phyloP scores from a whole-genome alignment of 2,329 filamentous ascomycete species.

The Ramularia endophylla region DNA sequence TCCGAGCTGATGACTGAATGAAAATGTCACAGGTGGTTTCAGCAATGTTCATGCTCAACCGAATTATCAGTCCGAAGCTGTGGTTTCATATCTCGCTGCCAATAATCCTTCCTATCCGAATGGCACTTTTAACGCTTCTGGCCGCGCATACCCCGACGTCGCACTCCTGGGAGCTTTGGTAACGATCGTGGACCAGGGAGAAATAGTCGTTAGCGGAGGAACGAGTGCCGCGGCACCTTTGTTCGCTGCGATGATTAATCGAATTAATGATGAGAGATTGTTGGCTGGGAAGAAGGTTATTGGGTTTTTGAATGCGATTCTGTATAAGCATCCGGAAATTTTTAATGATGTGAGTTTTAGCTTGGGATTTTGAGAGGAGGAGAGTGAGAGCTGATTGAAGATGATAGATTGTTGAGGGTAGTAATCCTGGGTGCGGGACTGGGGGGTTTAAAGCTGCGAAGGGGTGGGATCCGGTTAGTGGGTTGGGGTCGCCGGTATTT shows the following conservation, averaged over 20 bases:
- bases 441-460: slow-evolving; percentile 22
- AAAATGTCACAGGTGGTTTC: slow-evolving; percentile 43
- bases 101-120: slow-evolving; percentile 9
- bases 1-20: background rate
- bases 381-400: background rate
- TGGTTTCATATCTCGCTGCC: slow-evolving; percentile 28
- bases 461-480: slow-evolving; percentile 31
- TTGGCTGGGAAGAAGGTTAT: slow-evolving; percentile 31
- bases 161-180: slow-evolving; percentile 18
- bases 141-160: slow-evolving; percentile 44
- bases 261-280: slow-evolving; percentile 35
- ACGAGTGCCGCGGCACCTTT: slow-evolving; percentile 47
- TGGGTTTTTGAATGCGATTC: slow-evolving; percentile 36
- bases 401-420: slow-evolving; percentile 23
- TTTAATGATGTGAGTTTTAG: slow-evolving; percentile 32
- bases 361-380: background rate
- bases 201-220: slow-evolving; percentile 34
- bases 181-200: background rate
- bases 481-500: slow-evolving; percentile 24
- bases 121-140: slow-evolving; percentile 43
- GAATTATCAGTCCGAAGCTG: slow-evolving; percentile 27
- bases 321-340: slow-evolving; percentile 37
- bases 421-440: slow-evolving; percentile 32
- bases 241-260: slow-evolving; percentile 42
- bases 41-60: slow-evolving; percentile 22